Conservation (phyloP, 2,329 filamentous ascomycete species). For the Fusarium miscanthi region DNA sequence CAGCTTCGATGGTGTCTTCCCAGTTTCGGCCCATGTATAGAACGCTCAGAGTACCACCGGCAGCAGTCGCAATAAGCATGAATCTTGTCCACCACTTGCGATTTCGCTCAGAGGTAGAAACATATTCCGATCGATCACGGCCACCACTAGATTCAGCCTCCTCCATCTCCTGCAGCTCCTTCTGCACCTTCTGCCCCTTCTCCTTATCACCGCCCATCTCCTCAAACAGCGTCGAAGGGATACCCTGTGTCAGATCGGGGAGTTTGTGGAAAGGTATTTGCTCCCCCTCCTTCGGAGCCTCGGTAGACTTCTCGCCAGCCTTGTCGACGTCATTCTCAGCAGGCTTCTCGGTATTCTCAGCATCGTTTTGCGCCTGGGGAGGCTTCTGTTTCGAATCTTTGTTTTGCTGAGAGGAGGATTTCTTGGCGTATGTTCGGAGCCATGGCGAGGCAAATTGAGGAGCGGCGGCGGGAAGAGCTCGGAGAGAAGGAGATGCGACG, state of each 20-base stretch:
- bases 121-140: constrained; percentile 74
- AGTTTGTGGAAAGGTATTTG: constrained; percentile 73
- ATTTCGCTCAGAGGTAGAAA: constrained; percentile 89
- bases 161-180: constrained; percentile 51
- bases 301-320: constrained; percentile 41
- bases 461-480: constrained; percentile 39
- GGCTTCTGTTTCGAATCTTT: constrained; percentile 30
- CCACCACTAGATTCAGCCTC: constrained; percentile 50
- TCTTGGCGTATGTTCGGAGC: constrained; percentile 47
- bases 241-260: constrained; percentile 92
- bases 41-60: constrained; percentile 66
- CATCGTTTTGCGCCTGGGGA: constrained; percentile 30
- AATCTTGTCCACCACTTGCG: constrained; percentile 81
- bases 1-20: constrained; percentile 82
- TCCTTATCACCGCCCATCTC: constrained; percentile 67
- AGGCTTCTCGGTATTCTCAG: constrained; percentile 31
- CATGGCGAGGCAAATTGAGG: constrained; percentile 42
- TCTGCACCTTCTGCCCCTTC: constrained; percentile 51
- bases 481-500: constrained; percentile 40
- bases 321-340: constrained; percentile 35
- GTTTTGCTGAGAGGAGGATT: constrained; percentile 18
- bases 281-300: constrained; percentile 51
- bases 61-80: constrained; percentile 72
- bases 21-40: constrained; percentile 89
- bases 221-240: constrained; percentile 87